Conservation (phyloP, 768 basidiomycete species). For the Boletus rubropictus region DNA sequence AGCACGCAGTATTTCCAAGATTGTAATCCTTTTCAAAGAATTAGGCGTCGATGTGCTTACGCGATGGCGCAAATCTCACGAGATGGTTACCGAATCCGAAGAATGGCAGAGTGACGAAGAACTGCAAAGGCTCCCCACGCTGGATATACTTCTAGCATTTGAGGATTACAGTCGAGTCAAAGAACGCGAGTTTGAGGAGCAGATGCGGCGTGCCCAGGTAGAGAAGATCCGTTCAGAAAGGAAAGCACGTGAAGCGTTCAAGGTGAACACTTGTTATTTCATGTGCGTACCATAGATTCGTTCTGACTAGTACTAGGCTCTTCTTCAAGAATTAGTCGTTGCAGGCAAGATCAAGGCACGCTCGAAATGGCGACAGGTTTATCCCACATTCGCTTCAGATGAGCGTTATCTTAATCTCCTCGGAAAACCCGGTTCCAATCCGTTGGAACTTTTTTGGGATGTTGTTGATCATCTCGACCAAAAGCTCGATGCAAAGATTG, state of each 20-base stretch:
- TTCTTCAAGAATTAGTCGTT: constrained; percentile 66
- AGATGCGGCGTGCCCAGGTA: constrained; percentile 70
- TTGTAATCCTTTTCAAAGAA: constrained; percentile 79
- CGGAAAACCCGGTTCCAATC: constrained; percentile 90
- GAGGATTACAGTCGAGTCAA: constrained; percentile 90
- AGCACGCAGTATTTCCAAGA: constrained; percentile 72
- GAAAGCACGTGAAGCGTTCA: constrained; percentile 89
- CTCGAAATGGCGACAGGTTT: constrained; percentile 89
- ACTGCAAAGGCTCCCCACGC: constrained; percentile 74
- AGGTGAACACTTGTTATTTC: constrained; percentile 38
- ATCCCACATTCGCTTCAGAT: constrained; percentile 70
- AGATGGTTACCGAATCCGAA: constrained; percentile 66
- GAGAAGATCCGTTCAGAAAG: constrained; percentile 81
- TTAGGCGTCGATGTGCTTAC: constrained; percentile 91
- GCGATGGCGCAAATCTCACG: constrained; percentile 83
- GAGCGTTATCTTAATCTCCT: constrained; percentile 82
- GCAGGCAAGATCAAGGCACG: constrained; percentile 68
- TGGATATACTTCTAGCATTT: constrained; percentile 89
- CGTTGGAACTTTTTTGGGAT: constrained; percentile 97
- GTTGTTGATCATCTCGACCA: constrained; percentile 82
- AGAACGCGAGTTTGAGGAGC: constrained; percentile 88
- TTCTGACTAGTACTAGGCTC: constrained; percentile 39
- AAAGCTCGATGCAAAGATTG: constrained; percentile 72
- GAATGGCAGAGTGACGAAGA: constrained; percentile 76
- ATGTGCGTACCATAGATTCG: not conserved